Conservation (phyloP, 1,139 yeast genomes). For the Suhomyces bokatorum region DNA sequence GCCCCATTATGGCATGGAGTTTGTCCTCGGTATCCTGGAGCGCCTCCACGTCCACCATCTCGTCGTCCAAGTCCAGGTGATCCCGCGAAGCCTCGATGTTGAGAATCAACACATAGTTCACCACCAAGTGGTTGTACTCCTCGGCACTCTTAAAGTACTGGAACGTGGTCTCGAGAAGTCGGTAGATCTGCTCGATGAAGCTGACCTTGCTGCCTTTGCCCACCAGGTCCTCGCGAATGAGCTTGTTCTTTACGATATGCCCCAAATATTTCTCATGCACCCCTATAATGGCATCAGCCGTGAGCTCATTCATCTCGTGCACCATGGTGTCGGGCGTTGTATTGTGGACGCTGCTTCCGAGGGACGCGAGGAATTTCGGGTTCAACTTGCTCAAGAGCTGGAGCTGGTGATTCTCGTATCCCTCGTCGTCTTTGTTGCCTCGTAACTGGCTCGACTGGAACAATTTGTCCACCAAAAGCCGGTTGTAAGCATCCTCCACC, state of each 20-base stretch:
- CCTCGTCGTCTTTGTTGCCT: conserved; percentile 10
- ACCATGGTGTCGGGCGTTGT: conserved; percentile 4
- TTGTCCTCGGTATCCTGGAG: conserved; percentile 26
- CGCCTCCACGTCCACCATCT: conserved; percentile 8
- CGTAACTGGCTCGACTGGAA: conserved; percentile 19
- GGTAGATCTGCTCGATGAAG: conserved; percentile 49
- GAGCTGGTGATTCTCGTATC: conserved; percentile 15
- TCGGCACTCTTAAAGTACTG: conserved; percentile 47
- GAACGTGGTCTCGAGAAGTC: conserved; percentile 41
- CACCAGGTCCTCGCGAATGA: conserved; percentile 33
- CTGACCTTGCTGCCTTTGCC: conserved; percentile 44
- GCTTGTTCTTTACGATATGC: conserved; percentile 40
- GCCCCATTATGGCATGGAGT: conserved; percentile 27
- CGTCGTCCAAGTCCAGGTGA: conserved; percentile 8
- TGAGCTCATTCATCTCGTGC: conserved; percentile 24
- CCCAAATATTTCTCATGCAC: conserved; percentile 44
- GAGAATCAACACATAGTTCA: conserved; percentile 28
- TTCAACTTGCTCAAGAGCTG: conserved; percentile 16
- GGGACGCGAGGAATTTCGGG: conserved; percentile 13
- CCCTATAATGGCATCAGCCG: conserved; percentile 50
- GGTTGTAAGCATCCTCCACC: conserved; percentile 44
- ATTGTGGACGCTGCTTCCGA: conserved; percentile 11
- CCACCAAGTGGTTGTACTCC: conserved; percentile 40
- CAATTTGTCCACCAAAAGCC: conserved; percentile 26
- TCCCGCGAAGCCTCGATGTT: conserved; percentile 25